A percentile compares a stretch with the other conserved stretches of the same genome.
Evolutionary conservation across 2,329 filamentous ascomycete genomes (phyloP).

Genomic region (Pestalotiopsis sp.): DNA sequence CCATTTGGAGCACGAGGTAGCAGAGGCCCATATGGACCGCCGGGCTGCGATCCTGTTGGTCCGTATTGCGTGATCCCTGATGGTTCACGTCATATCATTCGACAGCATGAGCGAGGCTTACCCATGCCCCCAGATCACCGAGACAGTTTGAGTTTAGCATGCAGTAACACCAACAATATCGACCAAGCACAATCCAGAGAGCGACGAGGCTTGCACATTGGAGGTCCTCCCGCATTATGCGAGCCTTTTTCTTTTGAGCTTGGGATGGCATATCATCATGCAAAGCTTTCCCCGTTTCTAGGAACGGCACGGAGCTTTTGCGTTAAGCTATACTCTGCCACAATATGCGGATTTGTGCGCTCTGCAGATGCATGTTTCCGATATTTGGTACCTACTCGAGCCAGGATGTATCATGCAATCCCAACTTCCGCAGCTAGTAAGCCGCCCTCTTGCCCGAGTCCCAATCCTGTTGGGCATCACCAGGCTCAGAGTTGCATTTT

Average conservation of each 20-base stretch:
- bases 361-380: constrained; percentile 4
- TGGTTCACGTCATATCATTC: constrained; percentile 18
- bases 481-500: constrained; percentile 2
- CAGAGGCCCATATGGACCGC: constrained; percentile 37
- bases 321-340: not conserved
- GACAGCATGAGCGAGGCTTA: constrained; percentile 10
- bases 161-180: constrained; percentile 1
- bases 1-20: constrained; percentile 43
- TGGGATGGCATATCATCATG: not conserved
- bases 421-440: constrained; percentile 9
- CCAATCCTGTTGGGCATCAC: constrained; percentile 2
- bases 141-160: constrained; percentile 9
- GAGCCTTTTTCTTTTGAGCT: constrained; percentile 6
- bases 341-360: not conserved
- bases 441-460: not conserved
- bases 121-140: constrained; percentile 2
- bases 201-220: constrained; percentile 5
- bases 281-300: not conserved
- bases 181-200: not conserved
- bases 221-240: not conserved
- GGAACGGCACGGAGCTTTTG: constrained; percentile 5
- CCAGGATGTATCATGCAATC: constrained; percentile 1
- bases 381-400: not conserved
- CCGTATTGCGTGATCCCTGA: constrained; percentile 35
- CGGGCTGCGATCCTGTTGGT: constrained; percentile 50